Evolutionary conservation across 805 yeast genomes (phyloP), one percentile per base, ranked within the genome.

Genomic region (Kodamaea neixiangensis): DNA sequence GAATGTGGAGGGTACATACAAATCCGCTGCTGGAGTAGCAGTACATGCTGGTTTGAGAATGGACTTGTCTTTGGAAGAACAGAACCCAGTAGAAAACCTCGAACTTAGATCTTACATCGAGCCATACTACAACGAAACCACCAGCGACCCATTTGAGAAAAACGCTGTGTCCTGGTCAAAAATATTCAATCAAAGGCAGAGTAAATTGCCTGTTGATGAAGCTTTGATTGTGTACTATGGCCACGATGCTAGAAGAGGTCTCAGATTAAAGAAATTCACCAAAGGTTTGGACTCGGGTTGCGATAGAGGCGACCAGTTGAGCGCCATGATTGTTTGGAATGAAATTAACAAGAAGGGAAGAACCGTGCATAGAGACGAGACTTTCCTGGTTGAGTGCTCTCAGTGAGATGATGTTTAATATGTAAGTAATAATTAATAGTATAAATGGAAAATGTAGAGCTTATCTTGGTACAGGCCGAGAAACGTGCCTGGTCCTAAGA

Each of bases 271-370:
- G 56, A 78, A 79, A 54, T 89, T 75, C 65, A 76, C 96, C 2
- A 82, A 80, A 59, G 98, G 97, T 0, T 69, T 92, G 37, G 98
- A 93, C 62, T 73, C 88, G 9, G 89, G 88, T 1, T 92, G 97
- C 73, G 87, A 83, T 51, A 79, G 80, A 52, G 97, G 97, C 3
- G 85, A 82, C 10, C 65, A 78, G 52, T 73, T 92, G 44, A 76
- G 85, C 25, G 96, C 92, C 0, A 67, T 83, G 63, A 76, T 85
- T 4, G 62, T 85, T 3, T 78, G 71, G 68, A 44, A 45, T 5
- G 57, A 55, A 31, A 18, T 43, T 9, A 46, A 21, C 7, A 22
- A 29, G 17, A 56, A 51, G 46, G 44, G 51, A 5, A 45, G 52
- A 10, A 35, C 58, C 2, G 22, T 63, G 20, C 60, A 60, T 38